These are phyloP conservation scores for Dioscorea alata DNA, from an alignment of 106 monocot species.

Conservation along the genomic window DNA sequence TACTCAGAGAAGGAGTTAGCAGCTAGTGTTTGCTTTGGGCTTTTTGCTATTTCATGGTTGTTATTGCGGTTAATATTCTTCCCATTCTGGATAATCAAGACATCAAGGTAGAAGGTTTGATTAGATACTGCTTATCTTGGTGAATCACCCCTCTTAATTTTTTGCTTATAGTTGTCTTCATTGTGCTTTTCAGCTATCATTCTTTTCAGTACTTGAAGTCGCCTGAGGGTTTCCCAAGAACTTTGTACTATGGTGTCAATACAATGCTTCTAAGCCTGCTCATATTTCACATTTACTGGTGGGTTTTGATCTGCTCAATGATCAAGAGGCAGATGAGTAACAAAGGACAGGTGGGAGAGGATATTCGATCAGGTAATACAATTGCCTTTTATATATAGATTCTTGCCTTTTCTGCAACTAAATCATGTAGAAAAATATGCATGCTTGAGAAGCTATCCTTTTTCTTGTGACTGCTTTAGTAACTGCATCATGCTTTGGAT, in stretches of 20 bases:
- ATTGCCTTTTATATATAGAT: too few relatives aligned
- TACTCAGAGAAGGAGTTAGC: slow-evolving; percentile 76
- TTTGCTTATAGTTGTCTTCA: neutral
- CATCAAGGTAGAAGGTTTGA: slow-evolving; percentile 37
- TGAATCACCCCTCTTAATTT: neutral
- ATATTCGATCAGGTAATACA: slow-evolving; percentile 82
- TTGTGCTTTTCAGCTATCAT: slow-evolving; percentile 38
- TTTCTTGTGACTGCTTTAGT: too few relatives aligned
- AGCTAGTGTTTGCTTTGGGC: slow-evolving; percentile 76
- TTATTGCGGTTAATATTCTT: slow-evolving; percentile 70
- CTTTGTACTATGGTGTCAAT: slow-evolving; percentile 71
- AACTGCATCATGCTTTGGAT: neutral
- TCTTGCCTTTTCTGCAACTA: too few relatives aligned
- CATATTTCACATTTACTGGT: slow-evolving; percentile 87
- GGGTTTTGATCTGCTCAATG: slow-evolving; percentile 85
- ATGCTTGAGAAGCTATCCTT: too few relatives aligned
- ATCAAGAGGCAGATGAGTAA: slow-evolving; percentile 63
- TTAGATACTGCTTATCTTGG: slow-evolving; percentile 2
- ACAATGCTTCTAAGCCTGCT: slow-evolving; percentile 79
- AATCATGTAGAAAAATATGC: too few relatives aligned
- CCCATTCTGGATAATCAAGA: slow-evolving; percentile 84
- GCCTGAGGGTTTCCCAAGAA: slow-evolving; percentile 22
- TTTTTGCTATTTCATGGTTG: slow-evolving; percentile 85
- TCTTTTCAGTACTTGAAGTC: slow-evolving; percentile 25
- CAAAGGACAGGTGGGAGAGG: slow-evolving; percentile 85